phyloP scores from a whole-genome alignment of 2,329 filamentous ascomycete species.

The Epichloe brachyelytri region DNA sequence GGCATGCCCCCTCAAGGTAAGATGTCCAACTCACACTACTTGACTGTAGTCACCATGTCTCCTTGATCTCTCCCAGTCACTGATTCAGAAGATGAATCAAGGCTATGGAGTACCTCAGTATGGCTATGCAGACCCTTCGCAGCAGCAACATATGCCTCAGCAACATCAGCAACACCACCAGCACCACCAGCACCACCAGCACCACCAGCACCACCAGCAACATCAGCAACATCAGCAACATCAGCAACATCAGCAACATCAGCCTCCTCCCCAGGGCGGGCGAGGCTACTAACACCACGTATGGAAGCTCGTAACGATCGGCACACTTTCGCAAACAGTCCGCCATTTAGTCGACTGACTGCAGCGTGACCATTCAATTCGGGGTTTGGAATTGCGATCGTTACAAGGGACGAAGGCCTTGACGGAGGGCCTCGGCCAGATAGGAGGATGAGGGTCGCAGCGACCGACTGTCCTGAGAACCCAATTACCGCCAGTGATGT shows the following conservation, averaged over 20 bases:
- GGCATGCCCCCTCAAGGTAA: conserved; percentile 29
- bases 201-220: conserved; percentile 1
- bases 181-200: conserved; percentile 4
- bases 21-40: neutral
- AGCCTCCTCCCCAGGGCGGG: conserved; percentile 11
- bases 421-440: neutral
- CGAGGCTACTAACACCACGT: conserved; percentile 10
- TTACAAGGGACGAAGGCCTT: neutral
- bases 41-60: neutral
- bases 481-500: neutral
- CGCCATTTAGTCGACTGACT: neutral
- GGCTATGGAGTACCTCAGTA: conserved; percentile 28
- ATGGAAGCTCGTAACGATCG: neutral
- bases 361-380: neutral
- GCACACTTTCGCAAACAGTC: neutral
- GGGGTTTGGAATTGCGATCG: neutral
- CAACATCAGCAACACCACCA: conserved; percentile 1
- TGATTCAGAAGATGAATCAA: conserved; percentile 10
- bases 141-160: conserved; percentile 9
- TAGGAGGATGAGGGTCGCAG: neutral
- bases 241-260: neutral
- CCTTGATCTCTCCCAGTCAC: neutral
- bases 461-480: neutral
- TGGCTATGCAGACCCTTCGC: conserved; percentile 24
- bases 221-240: conserved; percentile 7